Conservation (phyloP, 2,329 filamentous ascomycete genomes). For the Ceratocystis papillata region DNA sequence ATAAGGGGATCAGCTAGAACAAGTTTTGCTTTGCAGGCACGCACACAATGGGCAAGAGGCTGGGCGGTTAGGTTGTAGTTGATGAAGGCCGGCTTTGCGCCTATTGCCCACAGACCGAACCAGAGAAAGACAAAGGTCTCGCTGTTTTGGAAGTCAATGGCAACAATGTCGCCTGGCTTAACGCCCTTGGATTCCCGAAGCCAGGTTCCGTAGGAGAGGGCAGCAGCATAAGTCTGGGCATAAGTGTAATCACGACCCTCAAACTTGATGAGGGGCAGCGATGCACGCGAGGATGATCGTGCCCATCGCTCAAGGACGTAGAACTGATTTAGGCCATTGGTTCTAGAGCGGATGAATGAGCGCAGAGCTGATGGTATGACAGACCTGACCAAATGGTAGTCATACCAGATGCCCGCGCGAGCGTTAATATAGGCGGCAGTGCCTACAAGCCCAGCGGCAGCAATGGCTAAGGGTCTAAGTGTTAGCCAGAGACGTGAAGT, state of each 20-base stretch:
- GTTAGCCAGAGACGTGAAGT: neutral
- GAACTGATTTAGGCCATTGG: conserved; percentile 58
- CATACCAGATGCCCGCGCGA: conserved; percentile 54
- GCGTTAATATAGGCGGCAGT: conserved; percentile 67
- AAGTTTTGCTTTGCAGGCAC: conserved; percentile 53
- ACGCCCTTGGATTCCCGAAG: conserved; percentile 54
- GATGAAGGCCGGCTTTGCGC: conserved; percentile 72
- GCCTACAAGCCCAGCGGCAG: conserved; percentile 48
- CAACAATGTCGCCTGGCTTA: conserved; percentile 63
- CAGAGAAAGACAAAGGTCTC: conserved; percentile 66
- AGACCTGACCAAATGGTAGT: conserved; percentile 49
- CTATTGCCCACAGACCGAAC: conserved; percentile 71
- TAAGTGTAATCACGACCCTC: conserved; percentile 62
- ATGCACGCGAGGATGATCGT: conserved; percentile 39
- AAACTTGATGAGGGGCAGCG: conserved; percentile 53
- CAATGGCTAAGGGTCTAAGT: conserved; percentile 15
- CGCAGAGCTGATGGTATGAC: conserved; percentile 33
- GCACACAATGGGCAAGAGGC: conserved; percentile 62
- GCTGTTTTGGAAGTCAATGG: conserved; percentile 70
- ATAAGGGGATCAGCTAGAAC: conserved; percentile 53
- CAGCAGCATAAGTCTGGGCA: conserved; percentile 59
- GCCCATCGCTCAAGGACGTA: conserved; percentile 63
- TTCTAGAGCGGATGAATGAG: conserved; percentile 23
- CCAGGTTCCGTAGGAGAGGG: conserved; percentile 65
- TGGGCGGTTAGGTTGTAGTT: conserved; percentile 73